A percentile compares a stretch with the other conserved stretches of the same genome.
phyloP scores from a whole-genome alignment of 2,329 filamentous ascomycete species.

The Penicillium sp. region DNA sequence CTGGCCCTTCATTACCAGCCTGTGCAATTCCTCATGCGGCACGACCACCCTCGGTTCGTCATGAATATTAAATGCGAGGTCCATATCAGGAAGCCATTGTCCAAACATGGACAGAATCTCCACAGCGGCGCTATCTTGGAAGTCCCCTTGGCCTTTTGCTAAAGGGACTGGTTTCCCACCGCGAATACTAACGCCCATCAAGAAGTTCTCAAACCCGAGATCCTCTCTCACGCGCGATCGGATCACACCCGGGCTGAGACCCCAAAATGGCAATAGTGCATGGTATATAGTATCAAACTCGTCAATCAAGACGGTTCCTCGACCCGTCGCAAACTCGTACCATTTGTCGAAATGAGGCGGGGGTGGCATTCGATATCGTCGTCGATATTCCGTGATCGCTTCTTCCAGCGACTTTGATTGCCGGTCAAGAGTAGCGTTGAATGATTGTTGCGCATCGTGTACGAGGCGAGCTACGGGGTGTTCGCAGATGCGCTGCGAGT shows the following conservation, averaged over 20 bases:
- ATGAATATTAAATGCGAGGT: slow-evolving; percentile 81
- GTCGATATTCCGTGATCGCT: slow-evolving; percentile 11
- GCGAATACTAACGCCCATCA: slow-evolving; percentile 9
- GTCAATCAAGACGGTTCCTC: slow-evolving; percentile 9
- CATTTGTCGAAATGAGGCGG: slow-evolving; percentile 13
- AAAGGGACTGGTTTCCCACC: slow-evolving; percentile 5
- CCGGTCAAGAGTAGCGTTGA: slow-evolving; percentile 3
- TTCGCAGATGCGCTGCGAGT: not conserved
- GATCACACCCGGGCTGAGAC: slow-evolving; percentile 6
- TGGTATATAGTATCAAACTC: slow-evolving; percentile 15
- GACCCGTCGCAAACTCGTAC: slow-evolving; percentile 10
- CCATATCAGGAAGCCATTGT: slow-evolving; percentile 73
- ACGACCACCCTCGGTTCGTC: slow-evolving; percentile 78
- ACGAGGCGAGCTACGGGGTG: slow-evolving; percentile 2
- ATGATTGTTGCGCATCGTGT: not conserved
- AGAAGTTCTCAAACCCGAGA: slow-evolving; percentile 5
- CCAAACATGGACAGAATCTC: slow-evolving; percentile 71
- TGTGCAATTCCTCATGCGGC: slow-evolving; percentile 64
- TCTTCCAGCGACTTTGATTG: slow-evolving; percentile 11
- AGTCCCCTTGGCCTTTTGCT: slow-evolving; percentile 46
- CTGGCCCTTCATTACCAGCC: slow-evolving; percentile 49
- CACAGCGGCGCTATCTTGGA: slow-evolving; percentile 48
- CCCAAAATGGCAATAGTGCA: slow-evolving; percentile 12
- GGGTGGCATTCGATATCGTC: slow-evolving; percentile 12
- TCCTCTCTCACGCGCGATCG: slow-evolving; percentile 8